A percentile compares a stretch with the other conserved stretches of the same genome.
These are phyloP conservation scores for Cryptococcus amylolentus DNA, from an alignment of 1,284 basidiomycete species.

Conservation along the genomic window DNA sequence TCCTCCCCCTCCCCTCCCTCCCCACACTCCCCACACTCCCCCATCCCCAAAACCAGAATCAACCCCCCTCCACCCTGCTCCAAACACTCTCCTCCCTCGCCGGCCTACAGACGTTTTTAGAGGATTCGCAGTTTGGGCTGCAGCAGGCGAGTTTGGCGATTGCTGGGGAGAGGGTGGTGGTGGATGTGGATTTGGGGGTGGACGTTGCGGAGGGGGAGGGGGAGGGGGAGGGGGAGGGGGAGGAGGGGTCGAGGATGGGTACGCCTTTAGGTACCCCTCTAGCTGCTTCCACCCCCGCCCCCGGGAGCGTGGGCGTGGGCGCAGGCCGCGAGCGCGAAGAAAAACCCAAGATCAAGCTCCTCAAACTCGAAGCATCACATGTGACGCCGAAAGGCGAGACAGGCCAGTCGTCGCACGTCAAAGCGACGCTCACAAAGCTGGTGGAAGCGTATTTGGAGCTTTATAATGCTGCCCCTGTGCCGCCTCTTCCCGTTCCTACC, in stretches of 20 bases:
- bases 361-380: constrained; percentile 36
- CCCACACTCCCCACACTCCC: not conserved
- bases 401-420: constrained; percentile 34
- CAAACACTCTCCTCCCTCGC: constrained; percentile 24
- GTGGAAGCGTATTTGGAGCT: constrained; percentile 29
- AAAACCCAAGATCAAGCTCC: constrained; percentile 27
- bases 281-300: not conserved
- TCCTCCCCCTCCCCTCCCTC: constrained; percentile 14
- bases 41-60: not conserved
- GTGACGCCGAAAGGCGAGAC: constrained; percentile 26
- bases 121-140: constrained; percentile 45
- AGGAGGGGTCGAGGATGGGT: constrained; percentile 1
- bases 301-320: not conserved
- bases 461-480: constrained; percentile 23
- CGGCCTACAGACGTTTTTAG: constrained; percentile 38
- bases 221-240: constrained; percentile 23
- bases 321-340: no score
- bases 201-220: constrained; percentile 24
- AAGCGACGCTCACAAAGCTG: constrained; percentile 11
- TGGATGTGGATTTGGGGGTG: constrained; percentile 43
- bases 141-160: constrained; percentile 37
- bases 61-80: constrained; percentile 31
- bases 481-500: no score
- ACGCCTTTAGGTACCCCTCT: not conserved
- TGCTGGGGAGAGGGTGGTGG: constrained; percentile 39